These are phyloP conservation scores for Ustilago cynodontis DNA, from an alignment of 1,284 basidiomycete genomes.

Conservation along the genomic window DNA sequence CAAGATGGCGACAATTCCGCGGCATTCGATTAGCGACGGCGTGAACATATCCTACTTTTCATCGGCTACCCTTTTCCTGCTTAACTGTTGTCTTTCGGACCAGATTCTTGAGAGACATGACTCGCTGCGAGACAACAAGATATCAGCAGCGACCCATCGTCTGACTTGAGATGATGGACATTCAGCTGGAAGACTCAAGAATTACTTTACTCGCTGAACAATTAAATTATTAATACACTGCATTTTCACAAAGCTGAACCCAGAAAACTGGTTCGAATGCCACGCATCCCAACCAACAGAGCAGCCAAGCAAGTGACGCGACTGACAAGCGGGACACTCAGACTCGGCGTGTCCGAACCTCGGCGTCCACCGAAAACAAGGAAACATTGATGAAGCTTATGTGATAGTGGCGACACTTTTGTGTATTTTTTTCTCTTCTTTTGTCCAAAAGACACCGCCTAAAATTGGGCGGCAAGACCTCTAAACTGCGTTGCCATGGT, in stretches of 20 bases:
- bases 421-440: too few species aligned
- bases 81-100: background rate
- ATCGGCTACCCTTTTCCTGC: background rate
- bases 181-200: background rate
- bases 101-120: too few species aligned
- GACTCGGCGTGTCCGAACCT: constrained; percentile 2
- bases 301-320: too few species aligned
- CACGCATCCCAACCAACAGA: too few species aligned
- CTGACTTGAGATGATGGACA: too few species aligned
- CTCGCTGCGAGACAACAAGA: too few species aligned
- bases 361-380: background rate
- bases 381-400: background rate
- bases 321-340: constrained; percentile 7
- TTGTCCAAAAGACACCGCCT: too few species aligned
- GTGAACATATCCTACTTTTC: background rate
- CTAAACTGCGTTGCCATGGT: too few species aligned
- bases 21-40: background rate
- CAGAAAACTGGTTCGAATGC: constrained; percentile 3
- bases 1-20: constrained; percentile 3
- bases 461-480: too few species aligned
- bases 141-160: too few species aligned
- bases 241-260: background rate
- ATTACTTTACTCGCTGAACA: background rate
- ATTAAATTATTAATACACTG: too few species aligned
- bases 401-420: too few species aligned